Percentiles rank a stretch among this genome's conserved stretches.
Conservation (phyloP, 148 eudicot species). For the Diospyros kaki region DNA sequence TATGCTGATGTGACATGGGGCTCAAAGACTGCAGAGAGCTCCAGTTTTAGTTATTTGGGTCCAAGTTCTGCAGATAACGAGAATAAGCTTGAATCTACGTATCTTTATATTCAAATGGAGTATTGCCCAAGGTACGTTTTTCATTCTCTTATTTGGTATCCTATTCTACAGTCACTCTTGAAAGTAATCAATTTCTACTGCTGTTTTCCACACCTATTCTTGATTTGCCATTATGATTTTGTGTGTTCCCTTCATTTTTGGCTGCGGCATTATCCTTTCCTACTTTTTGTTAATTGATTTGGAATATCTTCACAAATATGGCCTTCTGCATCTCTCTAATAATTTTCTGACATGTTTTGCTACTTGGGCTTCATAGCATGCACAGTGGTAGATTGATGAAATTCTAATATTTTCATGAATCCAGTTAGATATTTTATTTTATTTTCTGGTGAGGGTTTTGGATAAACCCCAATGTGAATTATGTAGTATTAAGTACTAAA, state of each 20-base stretch:
- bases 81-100: slow-evolving; percentile 64
- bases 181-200: neutral
- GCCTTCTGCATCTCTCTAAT: neutral
- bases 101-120: slow-evolving; percentile 96
- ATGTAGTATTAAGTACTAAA: neutral
- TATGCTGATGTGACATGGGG: slow-evolving; percentile 52
- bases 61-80: slow-evolving; percentile 54
- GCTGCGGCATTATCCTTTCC: neutral
- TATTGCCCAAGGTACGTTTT: slow-evolving; percentile 84
- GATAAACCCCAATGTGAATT: neutral
- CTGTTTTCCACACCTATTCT: neutral
- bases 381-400: neutral
- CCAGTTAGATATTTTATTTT: neutral
- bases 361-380: neutral
- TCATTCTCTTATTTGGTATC: neutral
- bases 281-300: neutral
- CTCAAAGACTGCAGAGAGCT: slow-evolving; percentile 60
- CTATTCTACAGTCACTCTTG: neutral
- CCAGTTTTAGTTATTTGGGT: slow-evolving; percentile 52
- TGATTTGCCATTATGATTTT: neutral
- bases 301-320: neutral
- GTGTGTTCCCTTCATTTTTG: neutral
- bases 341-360: neutral
- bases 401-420: neutral
- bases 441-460: too few species aligned